A percentile compares a stretch with the other conserved stretches of the same genome.
phyloP scores from a whole-genome alignment of 768 basidiomycete species.

The Rossbeevera mucosa region DNA sequence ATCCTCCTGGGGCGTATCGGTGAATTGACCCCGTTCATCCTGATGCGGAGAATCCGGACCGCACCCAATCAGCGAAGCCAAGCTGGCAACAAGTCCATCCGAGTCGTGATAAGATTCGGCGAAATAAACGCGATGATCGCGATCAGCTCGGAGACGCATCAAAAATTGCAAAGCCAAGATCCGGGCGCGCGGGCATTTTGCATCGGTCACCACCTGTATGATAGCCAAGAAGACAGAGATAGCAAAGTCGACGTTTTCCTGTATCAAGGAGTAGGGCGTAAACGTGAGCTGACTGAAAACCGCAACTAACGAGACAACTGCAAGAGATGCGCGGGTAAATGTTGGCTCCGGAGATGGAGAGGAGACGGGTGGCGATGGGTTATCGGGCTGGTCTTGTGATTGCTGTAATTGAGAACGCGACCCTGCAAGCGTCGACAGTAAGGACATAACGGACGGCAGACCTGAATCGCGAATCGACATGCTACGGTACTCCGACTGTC shows the following conservation, averaged over 20 bases:
- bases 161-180: constrained; percentile 80
- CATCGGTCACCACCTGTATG: constrained; percentile 41
- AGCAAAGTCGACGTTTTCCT: constrained; percentile 48
- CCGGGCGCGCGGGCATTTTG: constrained; percentile 55
- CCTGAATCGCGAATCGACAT: constrained; percentile 42
- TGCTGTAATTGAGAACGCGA: constrained; percentile 59
- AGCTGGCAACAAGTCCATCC: constrained; percentile 50
- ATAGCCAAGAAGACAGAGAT: constrained; percentile 50
- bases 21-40: constrained; percentile 23
- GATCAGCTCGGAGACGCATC: constrained; percentile 83
- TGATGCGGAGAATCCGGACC: constrained; percentile 26
- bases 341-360: constrained; percentile 25
- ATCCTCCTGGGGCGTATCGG: constrained; percentile 29
- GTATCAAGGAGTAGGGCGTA: constrained; percentile 51
- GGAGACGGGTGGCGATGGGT: constrained; percentile 27
- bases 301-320: constrained; percentile 57
- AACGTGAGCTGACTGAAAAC: constrained; percentile 70
- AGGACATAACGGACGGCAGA: constrained; percentile 58
- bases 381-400: constrained; percentile 37
- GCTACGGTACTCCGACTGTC: constrained; percentile 50
- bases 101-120: constrained; percentile 49
- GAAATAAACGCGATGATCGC: constrained; percentile 82
- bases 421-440: constrained; percentile 58
- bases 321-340: constrained; percentile 49
- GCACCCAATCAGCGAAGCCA: constrained; percentile 64